phyloP scores from a whole-genome alignment of 805 yeast genomes.

The Candida rishiriensis region DNA sequence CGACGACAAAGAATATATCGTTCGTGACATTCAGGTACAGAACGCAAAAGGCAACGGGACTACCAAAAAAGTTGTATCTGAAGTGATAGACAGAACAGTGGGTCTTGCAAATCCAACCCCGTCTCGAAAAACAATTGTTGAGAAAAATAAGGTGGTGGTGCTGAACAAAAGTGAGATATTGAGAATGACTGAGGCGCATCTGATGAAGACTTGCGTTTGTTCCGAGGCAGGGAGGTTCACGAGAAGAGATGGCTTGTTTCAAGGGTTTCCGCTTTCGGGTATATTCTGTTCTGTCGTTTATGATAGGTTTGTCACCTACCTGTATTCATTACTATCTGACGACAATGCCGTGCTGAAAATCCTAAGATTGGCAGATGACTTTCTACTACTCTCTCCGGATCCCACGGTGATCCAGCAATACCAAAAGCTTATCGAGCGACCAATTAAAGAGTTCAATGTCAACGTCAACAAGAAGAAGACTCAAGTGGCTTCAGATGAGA shows the following conservation, averaged over 20 bases:
- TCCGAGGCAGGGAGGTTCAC: constrained; percentile 34
- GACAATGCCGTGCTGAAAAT: constrained; percentile 26
- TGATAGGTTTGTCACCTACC: constrained; percentile 48
- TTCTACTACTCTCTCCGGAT: constrained; percentile 58
- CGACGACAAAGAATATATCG: constrained; percentile 6
- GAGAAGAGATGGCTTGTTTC: constrained; percentile 73
- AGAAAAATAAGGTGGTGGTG: constrained; percentile 12
- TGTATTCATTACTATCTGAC: constrained; percentile 15
- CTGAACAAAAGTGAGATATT: constrained; percentile 42
- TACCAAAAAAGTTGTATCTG: neutral
- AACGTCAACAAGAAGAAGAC: constrained; percentile 38
- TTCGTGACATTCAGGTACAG: constrained; percentile 6
- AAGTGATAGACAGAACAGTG: neutral
- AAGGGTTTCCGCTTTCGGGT: constrained; percentile 77
- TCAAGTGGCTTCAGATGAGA: constrained; percentile 10
- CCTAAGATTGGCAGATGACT: constrained; percentile 80
- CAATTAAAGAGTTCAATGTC: constrained; percentile 41
- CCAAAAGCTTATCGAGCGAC: constrained; percentile 26
- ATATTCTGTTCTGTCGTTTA: constrained; percentile 70
- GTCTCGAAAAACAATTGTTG: neutral
- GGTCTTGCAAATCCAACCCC: neutral
- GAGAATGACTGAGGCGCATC: constrained; percentile 44
- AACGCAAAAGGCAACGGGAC: neutral
- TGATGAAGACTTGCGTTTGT: constrained; percentile 45
- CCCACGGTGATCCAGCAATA: constrained; percentile 27